These are phyloP conservation scores for Xylariaceae sp. DNA, from an alignment of 2,329 filamentous ascomycete species.

Conservation along the genomic window DNA sequence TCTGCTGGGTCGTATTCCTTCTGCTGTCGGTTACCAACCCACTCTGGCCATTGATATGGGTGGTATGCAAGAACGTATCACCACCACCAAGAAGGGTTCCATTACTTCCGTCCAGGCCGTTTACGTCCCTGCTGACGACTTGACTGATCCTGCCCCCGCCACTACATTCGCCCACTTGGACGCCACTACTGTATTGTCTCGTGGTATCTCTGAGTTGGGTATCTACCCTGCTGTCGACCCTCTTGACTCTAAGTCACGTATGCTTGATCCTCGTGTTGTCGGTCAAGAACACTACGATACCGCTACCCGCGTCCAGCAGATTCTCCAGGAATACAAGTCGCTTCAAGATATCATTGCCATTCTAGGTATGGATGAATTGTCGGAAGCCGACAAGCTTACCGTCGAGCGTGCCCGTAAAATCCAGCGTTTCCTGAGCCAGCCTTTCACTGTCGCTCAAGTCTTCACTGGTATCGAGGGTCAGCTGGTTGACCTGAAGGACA, in stretches of 20 bases:
- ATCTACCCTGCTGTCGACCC: constrained; percentile 99
- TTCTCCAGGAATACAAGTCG: constrained; percentile 99
- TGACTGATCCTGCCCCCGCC: constrained; percentile 99
- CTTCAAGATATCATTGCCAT: constrained; percentile 99
- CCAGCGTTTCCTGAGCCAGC: constrained; percentile 99
- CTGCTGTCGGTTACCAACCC: constrained; percentile 99
- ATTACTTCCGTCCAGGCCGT: constrained; percentile 99
- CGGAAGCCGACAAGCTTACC: constrained; percentile 98
- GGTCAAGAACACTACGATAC: constrained; percentile 97
- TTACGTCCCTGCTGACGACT: constrained; percentile 99
- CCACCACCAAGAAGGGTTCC: constrained; percentile 98
- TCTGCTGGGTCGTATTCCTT: constrained; percentile 98
- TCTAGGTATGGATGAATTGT: constrained; percentile 99
- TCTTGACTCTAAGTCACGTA: constrained; percentile 99
- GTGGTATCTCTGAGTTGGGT: constrained; percentile 99
- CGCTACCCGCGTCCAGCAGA: constrained; percentile 95
- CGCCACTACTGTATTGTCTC: constrained; percentile 99
- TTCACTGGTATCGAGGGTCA: constrained; percentile 94
- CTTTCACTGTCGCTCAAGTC: constrained; percentile 86
- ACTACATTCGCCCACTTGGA: constrained; percentile 99
- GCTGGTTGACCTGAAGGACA: constrained; percentile 98
- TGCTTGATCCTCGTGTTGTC: constrained; percentile 98
- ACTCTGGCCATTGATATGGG: constrained; percentile 99
- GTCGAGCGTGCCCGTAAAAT: constrained; percentile 99
- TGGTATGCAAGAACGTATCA: constrained; percentile 99